Percentiles rank a stretch among this genome's conserved stretches.
Conservation (phyloP, 73 alveolate species). For the Paramecium tetraurelia region DNA sequence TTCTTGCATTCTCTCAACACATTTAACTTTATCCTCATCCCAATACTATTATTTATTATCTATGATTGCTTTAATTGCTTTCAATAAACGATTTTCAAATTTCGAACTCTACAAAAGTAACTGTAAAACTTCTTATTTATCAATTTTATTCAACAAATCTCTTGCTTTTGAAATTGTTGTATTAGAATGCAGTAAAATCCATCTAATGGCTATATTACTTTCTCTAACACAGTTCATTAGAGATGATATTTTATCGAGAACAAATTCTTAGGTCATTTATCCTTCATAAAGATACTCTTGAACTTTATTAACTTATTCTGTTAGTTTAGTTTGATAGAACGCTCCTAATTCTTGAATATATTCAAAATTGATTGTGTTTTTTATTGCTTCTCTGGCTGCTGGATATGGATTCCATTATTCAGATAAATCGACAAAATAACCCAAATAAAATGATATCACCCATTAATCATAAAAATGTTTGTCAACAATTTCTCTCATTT, state of each 20-base stretch:
- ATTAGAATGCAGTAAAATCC: slow-evolving; percentile 91
- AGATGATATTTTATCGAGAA: slow-evolving; percentile 85
- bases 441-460: slow-evolving; percentile 93
- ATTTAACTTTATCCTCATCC: slow-evolving; percentile 57
- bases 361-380: slow-evolving; percentile 73
- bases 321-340: slow-evolving; percentile 66
- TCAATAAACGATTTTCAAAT: slow-evolving; percentile 53
- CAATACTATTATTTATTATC: slow-evolving; percentile 51
- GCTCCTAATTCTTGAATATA: slow-evolving; percentile 68
- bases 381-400: slow-evolving; percentile 88
- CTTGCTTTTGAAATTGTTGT: slow-evolving; percentile 79
- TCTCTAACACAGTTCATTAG: slow-evolving; percentile 89
- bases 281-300: slow-evolving; percentile 80
- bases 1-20: slow-evolving; percentile 75
- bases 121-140: slow-evolving; percentile 42
- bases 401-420: slow-evolving; percentile 91
- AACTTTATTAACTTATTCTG: background rate
- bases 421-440: slow-evolving; percentile 90
- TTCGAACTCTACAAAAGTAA: slow-evolving; percentile 42
- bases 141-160: slow-evolving; percentile 68
- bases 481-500: slow-evolving; percentile 95
- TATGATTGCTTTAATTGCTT: slow-evolving; percentile 22
- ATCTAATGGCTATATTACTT: slow-evolving; percentile 91
- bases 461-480: slow-evolving; percentile 92
- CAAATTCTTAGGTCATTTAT: slow-evolving; percentile 90